Conservation (phyloP, 352 stramenopile species). For the Phytophthora capsici region DNA sequence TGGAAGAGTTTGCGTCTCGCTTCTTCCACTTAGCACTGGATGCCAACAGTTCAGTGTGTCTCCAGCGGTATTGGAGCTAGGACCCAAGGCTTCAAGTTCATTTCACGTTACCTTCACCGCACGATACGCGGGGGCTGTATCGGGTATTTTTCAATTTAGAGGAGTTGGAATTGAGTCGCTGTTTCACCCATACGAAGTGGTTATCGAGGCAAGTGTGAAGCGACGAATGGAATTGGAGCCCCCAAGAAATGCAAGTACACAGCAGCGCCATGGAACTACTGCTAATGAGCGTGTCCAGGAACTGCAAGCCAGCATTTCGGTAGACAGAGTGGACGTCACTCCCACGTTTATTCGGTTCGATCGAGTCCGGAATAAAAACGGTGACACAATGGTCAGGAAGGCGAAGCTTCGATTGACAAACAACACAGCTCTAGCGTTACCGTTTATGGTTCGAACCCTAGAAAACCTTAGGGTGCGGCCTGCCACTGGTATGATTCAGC, state of each 20-base stretch:
- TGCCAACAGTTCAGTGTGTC: conserved; percentile 86
- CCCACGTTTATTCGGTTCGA: conserved; percentile 73
- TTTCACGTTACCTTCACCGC: conserved; percentile 80
- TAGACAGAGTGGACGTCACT: conserved; percentile 59
- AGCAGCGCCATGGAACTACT: neutral
- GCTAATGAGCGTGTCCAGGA: conserved; percentile 47
- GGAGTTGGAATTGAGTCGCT: conserved; percentile 69
- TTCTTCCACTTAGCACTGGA: conserved; percentile 81
- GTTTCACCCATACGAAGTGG: conserved; percentile 78
- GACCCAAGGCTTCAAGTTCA: conserved; percentile 58
- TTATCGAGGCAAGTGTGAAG: conserved; percentile 85
- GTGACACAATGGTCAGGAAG: conserved; percentile 25
- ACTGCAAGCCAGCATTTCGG: conserved; percentile 45
- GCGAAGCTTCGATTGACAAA: conserved; percentile 63
- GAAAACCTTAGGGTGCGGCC: conserved; percentile 67
- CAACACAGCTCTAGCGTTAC: conserved; percentile 51
- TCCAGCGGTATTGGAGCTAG: conserved; percentile 78
- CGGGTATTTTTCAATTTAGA: conserved; percentile 89
- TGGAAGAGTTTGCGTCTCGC: conserved; percentile 74
- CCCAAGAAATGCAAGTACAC: conserved; percentile 4
- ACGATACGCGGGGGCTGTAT: conserved; percentile 59
- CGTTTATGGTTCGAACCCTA: conserved; percentile 60
- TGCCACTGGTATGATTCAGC: conserved; percentile 45
- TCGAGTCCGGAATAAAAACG: conserved; percentile 30
- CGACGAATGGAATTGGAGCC: conserved; percentile 39